Percentiles rank a stretch among this genome's conserved stretches.
These are phyloP conservation scores for Termitomyces sp. DNA, from an alignment of 768 basidiomycete species.

Conservation along the genomic window DNA sequence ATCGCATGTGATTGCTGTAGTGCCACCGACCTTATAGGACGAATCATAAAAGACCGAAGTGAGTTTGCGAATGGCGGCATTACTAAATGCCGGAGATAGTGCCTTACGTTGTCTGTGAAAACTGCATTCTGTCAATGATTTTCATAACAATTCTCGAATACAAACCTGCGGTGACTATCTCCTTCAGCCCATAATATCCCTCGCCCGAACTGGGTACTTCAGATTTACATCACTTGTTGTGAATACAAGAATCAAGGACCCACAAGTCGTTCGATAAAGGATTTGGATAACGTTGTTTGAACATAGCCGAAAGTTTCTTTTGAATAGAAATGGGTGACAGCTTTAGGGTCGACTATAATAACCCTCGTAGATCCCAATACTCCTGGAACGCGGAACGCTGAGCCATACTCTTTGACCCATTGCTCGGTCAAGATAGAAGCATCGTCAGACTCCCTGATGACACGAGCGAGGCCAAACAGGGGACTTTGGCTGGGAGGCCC, in stretches of 20 bases:
- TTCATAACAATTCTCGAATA: not conserved
- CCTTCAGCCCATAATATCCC: constrained; percentile 36
- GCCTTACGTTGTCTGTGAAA: constrained; percentile 40
- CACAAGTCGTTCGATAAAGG: constrained; percentile 35
- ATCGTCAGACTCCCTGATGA: constrained; percentile 23
- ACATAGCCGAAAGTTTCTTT: constrained; percentile 46
- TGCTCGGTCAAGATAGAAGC: constrained; percentile 31
- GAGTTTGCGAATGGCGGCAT: constrained; percentile 40
- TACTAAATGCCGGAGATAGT: constrained; percentile 48
- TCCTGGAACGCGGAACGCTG: constrained; percentile 35
- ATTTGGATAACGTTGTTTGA: constrained; percentile 27
- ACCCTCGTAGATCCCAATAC: constrained; percentile 28
- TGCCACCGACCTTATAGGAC: constrained; percentile 36
- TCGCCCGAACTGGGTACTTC: constrained; percentile 28
- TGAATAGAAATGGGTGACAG: constrained; percentile 44
- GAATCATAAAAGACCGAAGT: constrained; percentile 46
- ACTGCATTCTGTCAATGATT: too few relatives aligned
- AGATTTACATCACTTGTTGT: not conserved
- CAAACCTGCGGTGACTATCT: constrained; percentile 41
- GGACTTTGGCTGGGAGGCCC: constrained; percentile 38
- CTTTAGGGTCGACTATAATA: constrained; percentile 43
- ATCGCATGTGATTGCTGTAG: not conserved
- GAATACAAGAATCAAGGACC: not conserved
- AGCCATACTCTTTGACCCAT: constrained; percentile 46
- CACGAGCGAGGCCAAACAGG: constrained; percentile 33